Conservation (phyloP, 2,329 filamentous ascomycete genomes). For the Diaporthe batatas region DNA sequence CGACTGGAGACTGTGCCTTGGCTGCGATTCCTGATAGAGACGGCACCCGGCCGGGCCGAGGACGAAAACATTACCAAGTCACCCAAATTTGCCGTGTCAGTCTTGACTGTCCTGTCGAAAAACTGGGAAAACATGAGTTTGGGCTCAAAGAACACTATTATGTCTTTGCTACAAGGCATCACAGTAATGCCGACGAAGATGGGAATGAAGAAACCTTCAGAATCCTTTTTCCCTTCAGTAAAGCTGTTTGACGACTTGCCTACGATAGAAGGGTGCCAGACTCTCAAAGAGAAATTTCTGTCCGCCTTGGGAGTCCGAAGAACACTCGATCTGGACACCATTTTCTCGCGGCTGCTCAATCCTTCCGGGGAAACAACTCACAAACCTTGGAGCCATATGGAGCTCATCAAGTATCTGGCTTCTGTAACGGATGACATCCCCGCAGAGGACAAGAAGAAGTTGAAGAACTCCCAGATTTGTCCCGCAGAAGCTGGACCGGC, state of each 20-base stretch:
- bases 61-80: conserved; percentile 79
- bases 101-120: conserved; percentile 86
- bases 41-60: conserved; percentile 68
- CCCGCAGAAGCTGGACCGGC: conserved; percentile 77
- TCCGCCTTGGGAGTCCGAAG: conserved; percentile 89
- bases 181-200: conserved; percentile 90
- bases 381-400: conserved; percentile 89
- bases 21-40: conserved; percentile 84
- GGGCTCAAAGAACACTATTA: conserved; percentile 74
- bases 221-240: conserved; percentile 94
- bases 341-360: conserved; percentile 87
- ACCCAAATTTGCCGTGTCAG: conserved; percentile 79
- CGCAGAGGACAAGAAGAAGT: conserved; percentile 79
- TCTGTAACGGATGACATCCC: conserved; percentile 94
- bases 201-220: conserved; percentile 87
- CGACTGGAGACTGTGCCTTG: conserved; percentile 88
- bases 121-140: conserved; percentile 86
- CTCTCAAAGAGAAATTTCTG: conserved; percentile 92
- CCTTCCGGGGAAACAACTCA: conserved; percentile 66
- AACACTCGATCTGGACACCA: conserved; percentile 93
- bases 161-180: conserved; percentile 73
- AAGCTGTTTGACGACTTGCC: conserved; percentile 95
- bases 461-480: conserved; percentile 84
- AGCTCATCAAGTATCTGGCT: conserved; percentile 93
- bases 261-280: conserved; percentile 79